These are phyloP conservation scores for Ogataea neopini DNA, from an alignment of 805 yeast genomes.

Conservation along the genomic window DNA sequence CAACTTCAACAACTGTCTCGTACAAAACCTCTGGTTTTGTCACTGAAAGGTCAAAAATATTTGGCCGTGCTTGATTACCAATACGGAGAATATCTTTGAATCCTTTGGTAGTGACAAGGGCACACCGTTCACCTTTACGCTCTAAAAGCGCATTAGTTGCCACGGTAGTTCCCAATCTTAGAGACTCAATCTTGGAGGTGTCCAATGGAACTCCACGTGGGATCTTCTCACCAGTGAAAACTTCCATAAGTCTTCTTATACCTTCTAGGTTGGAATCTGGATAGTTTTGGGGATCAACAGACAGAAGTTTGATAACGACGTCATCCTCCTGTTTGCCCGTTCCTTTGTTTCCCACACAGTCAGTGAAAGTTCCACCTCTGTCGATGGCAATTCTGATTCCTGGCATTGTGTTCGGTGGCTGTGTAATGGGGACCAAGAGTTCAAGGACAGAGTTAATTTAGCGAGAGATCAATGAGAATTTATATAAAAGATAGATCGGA, in stretches of 20 bases:
- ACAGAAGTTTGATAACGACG: constrained; percentile 71
- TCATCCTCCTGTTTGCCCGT: constrained; percentile 53
- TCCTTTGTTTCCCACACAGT: constrained; percentile 58
- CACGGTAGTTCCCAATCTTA: constrained; percentile 92
- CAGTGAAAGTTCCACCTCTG: constrained; percentile 93
- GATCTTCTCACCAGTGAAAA: constrained; percentile 51
- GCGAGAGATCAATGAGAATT: neutral
- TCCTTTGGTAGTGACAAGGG: constrained; percentile 84
- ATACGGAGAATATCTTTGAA: constrained; percentile 79
- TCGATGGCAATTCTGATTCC: constrained; percentile 47
- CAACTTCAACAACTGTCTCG: constrained; percentile 76
- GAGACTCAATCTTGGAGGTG: constrained; percentile 60
- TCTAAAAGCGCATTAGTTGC: constrained; percentile 95
- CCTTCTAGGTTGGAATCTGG: constrained; percentile 93
- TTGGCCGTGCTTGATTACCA: constrained; percentile 91
- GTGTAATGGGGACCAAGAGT: no score
- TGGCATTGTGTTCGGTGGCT: constrained; percentile 12
- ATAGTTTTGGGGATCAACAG: constrained; percentile 88
- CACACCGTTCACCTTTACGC: constrained; percentile 88
- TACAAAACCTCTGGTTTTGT: constrained; percentile 71
- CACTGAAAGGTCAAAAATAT: constrained; percentile 81
- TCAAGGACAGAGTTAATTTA: no score
- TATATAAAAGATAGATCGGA: neutral
- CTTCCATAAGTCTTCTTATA: constrained; percentile 73
- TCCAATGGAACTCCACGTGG: constrained; percentile 64